Evolutionary conservation across 441 rosid species (phyloP), one percentile per base, ranked within the genome.

Genomic region (Populus hybrid): DNA sequence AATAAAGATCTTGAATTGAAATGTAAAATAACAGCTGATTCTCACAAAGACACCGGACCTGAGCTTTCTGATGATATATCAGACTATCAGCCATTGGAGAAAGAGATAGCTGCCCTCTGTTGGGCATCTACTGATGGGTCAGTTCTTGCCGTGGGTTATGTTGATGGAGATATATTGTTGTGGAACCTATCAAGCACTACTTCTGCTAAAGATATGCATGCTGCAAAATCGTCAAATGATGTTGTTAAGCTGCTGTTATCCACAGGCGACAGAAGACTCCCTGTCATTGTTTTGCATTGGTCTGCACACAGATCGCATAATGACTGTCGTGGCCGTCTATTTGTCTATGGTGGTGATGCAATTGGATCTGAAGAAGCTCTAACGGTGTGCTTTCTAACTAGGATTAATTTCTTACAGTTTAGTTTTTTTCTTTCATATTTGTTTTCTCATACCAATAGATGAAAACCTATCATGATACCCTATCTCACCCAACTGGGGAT

Each of bases 301-400:
- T 87, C 85, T 79, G 77, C 81, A 70, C 77, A 85, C 42, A 73
- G 77, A 77, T 88, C 85, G 21, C 80, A 42, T 76, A 73, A 74
- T 78, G 80, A 80, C 67, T 73, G 75, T 71, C n/a, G 65, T 38
- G 90, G 94, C 74, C 86, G 78, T 56, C 90, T 91, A 67, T 91
- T 91, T 79, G 82, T 89, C 78, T 89, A 89, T 83, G 94, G 94
- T 75, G 94, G 94, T 61, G 91, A 91, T 82, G 89, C 88, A 81
- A 87, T 89, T 83, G 91, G 91, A 80, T 87, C 91, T 33, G 93
- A 89, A 77, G 94, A 91, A 87, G 89, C 79, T 75, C 78, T 91
- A 68, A 84, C 94, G 81, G 94, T 91, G 68, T 11, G 71, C 76
- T 82, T 76, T 59, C 59, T 35, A 59, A 64, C 65, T 29, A 11